These are phyloP conservation scores for Cucumis melo DNA, from an alignment of 306 rosid genomes.

Conservation along the genomic window DNA sequence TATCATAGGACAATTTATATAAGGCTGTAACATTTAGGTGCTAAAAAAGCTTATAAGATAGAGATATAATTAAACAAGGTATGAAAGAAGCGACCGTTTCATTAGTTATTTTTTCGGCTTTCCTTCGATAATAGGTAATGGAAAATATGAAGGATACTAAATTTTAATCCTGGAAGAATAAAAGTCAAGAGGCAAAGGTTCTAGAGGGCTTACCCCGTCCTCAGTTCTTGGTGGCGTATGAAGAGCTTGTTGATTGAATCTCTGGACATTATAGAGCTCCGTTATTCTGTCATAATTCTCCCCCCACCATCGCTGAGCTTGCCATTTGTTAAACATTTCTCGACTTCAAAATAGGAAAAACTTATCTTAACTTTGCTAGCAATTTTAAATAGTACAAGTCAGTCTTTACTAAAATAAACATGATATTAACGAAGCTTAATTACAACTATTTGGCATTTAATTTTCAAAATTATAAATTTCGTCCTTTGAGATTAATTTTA, in stretches of 20 bases:
- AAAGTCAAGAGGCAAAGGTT: not conserved
- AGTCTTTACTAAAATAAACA: not conserved
- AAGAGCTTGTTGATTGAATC: conserved; percentile 61
- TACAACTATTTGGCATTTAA: too few relatives aligned
- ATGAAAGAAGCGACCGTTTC: not conserved
- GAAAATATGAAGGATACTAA: not conserved
- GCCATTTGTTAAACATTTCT: conserved; percentile 74
- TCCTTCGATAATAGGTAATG: not conserved
- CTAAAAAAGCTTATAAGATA: not conserved
- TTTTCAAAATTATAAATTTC: too few relatives aligned
- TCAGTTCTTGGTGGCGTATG: conserved; percentile 64
- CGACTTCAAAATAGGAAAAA: conserved; percentile 45
- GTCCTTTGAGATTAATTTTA: too few relatives aligned
- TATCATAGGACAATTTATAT: too few relatives aligned
- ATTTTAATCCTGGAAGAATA: not conserved
- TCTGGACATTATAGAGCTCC: conserved; percentile 86
- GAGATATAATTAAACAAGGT: not conserved
- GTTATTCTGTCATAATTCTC: conserved; percentile 78
- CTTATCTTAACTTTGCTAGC: conserved; percentile 18
- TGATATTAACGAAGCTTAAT: not conserved
- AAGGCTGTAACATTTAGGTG: too few relatives aligned
- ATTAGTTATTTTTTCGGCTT: not conserved
- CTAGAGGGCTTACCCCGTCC: conserved; percentile 49
- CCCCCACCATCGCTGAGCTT: conserved; percentile 97
- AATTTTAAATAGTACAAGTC: not conserved